Evolutionary conservation across 2,329 filamentous ascomycete genomes (phyloP).

Genomic region (Ceratocystiopsis sp.): DNA sequence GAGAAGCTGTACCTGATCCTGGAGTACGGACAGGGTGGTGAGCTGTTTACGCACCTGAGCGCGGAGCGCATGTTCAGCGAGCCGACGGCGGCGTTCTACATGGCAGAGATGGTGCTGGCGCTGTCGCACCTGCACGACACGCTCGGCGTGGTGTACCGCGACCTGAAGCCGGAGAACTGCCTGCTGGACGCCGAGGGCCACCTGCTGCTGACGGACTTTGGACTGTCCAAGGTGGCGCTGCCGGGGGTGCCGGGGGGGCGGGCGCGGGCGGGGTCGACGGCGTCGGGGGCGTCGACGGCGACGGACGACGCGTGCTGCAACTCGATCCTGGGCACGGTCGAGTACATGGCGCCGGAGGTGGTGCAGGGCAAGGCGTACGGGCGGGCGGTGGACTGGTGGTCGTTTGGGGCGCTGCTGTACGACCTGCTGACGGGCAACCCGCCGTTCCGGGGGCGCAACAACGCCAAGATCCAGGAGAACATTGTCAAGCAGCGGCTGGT

Average conservation of each 20-base stretch:
- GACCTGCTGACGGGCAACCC: conserved; percentile 86
- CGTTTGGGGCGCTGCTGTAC: conserved; percentile 78
- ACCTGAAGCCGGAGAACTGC: conserved; percentile 96
- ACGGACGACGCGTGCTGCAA: conserved; percentile 53
- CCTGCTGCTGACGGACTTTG: conserved; percentile 88
- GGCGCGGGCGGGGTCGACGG: conserved; percentile 25
- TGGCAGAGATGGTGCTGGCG: conserved; percentile 93
- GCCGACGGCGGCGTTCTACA: conserved; percentile 83
- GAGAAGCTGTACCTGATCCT: conserved; percentile 96
- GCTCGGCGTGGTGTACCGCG: conserved; percentile 87
- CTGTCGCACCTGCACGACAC: conserved; percentile 84
- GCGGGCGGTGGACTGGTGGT: conserved; percentile 97
- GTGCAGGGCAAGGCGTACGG: conserved; percentile 78
- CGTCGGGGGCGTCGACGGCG: neutral
- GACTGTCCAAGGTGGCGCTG: conserved; percentile 83
- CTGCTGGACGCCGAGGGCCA: conserved; percentile 84
- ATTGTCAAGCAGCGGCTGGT: conserved; percentile 84
- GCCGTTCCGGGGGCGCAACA: conserved; percentile 79
- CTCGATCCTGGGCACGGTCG: conserved; percentile 83
- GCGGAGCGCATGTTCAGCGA: conserved; percentile 93
- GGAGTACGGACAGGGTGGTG: conserved; percentile 92
- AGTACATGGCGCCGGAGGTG: conserved; percentile 98
- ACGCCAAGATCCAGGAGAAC: conserved; percentile 88
- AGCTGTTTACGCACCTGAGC: conserved; percentile 87
- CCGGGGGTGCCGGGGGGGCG: conserved; percentile 1